These are phyloP conservation scores for Aspergillus pseudoglaucus DNA, from an alignment of 2,329 filamentous ascomycete species.

Conservation along the genomic window DNA sequence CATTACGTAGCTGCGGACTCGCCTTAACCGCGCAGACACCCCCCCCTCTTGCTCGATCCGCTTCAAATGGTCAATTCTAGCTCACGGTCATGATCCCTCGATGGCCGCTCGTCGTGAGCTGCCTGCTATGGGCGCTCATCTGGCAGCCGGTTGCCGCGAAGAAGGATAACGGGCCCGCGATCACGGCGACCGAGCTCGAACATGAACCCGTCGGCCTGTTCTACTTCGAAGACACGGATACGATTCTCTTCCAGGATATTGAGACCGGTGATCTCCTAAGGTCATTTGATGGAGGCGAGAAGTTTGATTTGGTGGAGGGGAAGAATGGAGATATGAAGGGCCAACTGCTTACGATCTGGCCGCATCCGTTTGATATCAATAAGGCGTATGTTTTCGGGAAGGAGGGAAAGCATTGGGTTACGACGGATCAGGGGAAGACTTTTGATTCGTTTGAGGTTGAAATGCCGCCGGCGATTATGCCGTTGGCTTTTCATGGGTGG, in stretches of 20 bases:
- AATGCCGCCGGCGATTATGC: conserved; percentile 41
- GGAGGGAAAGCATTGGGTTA: conserved; percentile 69
- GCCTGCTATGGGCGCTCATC: conserved; percentile 49
- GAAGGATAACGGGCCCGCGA: conserved; percentile 55
- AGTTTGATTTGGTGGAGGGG: conserved; percentile 63
- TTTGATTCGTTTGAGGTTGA: conserved; percentile 70
- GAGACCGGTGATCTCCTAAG: conserved; percentile 62
- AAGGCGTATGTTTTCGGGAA: conserved; percentile 75
- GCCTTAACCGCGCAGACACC: not conserved
- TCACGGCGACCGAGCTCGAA: conserved; percentile 61
- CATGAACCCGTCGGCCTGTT: conserved; percentile 62
- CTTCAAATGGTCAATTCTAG: conserved; percentile 23
- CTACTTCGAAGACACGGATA: conserved; percentile 88
- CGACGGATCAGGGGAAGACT: conserved; percentile 70
- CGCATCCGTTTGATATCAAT: conserved; percentile 71
- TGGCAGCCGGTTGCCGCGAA: conserved; percentile 42
- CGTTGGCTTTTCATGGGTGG: conserved; percentile 72
- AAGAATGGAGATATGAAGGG: conserved; percentile 48
- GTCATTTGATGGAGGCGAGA: conserved; percentile 72
- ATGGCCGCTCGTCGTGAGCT: conserved; percentile 42
- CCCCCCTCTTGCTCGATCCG: not conserved
- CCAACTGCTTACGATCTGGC: conserved; percentile 54
- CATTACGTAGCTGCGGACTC: not conserved
- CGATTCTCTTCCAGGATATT: conserved; percentile 67
- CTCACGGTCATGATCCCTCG: conserved; percentile 32